Evolutionary conservation across 192 early-diverging fungal species (phyloP).

Genomic region (Chytriomyces confervae): DNA sequence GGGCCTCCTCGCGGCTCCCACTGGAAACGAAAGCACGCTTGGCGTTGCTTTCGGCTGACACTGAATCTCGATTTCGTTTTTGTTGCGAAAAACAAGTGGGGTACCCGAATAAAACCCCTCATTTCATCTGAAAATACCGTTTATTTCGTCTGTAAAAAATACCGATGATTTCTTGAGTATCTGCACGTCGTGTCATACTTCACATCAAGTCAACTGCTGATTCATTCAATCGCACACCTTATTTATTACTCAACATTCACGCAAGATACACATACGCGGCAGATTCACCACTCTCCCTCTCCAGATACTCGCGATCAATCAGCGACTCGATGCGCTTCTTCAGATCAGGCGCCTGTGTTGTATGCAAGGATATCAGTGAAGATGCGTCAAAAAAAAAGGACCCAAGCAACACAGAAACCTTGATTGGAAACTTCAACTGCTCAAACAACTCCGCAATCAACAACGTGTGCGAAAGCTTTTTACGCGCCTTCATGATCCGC

Average conservation of each 20-base stretch:
- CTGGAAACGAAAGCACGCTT: no score
- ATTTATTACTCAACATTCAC: constrained; percentile 15
- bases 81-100: no score
- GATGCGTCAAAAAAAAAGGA: constrained; percentile 33
- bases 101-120: no score
- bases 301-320: constrained; percentile 97
- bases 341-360: constrained; percentile 37
- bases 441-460: constrained; percentile 80
- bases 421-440: constrained; percentile 79
- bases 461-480: constrained; percentile 78
- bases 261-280: constrained; percentile 45
- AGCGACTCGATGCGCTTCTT: constrained; percentile 95
- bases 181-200: no score
- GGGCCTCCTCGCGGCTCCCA: no score
- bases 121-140: no score
- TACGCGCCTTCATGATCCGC: constrained; percentile 84
- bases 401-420: constrained; percentile 43
- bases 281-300: constrained; percentile 63
- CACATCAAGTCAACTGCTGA: no score
- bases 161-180: no score
- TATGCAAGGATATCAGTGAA: neutral
- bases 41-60: no score
- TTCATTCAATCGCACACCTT: no score
- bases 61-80: no score
- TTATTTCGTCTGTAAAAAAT: no score